Percentiles rank a stretch among this genome's conserved stretches.
Evolutionary conservation across 331 rosid genomes (phyloP).

Genomic region (Malus hybrid): DNA sequence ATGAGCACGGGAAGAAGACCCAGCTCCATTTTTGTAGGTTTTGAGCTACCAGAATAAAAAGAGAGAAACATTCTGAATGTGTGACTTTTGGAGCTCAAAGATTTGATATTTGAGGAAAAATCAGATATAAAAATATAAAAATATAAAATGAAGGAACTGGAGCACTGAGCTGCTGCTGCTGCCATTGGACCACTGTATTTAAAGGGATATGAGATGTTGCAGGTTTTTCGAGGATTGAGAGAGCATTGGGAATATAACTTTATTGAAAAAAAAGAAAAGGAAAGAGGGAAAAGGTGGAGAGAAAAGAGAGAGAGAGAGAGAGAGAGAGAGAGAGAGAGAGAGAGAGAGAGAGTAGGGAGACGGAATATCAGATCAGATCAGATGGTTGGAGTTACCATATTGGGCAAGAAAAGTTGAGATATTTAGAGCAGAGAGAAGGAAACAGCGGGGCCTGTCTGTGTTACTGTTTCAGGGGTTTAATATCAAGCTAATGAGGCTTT

Average conservation of each 20-base stretch:
- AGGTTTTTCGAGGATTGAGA: not conserved
- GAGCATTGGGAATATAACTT: constrained; percentile 14
- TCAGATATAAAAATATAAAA: too few relatives aligned
- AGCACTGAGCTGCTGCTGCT: not conserved
- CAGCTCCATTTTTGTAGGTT: constrained; percentile 7
- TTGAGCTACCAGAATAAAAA: not conserved
- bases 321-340: not conserved
- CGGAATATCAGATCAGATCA: too few relatives aligned
- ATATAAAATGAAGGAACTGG: not conserved
- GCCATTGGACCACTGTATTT: not conserved
- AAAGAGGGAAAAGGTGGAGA: not conserved
- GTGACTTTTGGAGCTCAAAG: not conserved
- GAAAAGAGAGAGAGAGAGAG: too few relatives aligned
- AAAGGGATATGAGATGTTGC: not conserved
- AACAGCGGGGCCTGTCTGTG: not conserved
- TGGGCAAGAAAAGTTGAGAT: not conserved
- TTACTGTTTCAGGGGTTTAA: too few relatives aligned
- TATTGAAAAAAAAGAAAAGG: not conserved
- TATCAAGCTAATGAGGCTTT: too few relatives aligned
- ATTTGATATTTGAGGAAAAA: not conserved
- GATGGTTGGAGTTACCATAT: not conserved
- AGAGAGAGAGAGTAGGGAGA: too few relatives aligned
- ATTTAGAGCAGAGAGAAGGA: not conserved
- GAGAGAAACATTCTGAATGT: not conserved
- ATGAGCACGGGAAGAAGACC: constrained; percentile 17